Base-by-base conservation (phyloP, 2,329 filamentous ascomycete genomes). In the Pyricularia grisea region DNA sequence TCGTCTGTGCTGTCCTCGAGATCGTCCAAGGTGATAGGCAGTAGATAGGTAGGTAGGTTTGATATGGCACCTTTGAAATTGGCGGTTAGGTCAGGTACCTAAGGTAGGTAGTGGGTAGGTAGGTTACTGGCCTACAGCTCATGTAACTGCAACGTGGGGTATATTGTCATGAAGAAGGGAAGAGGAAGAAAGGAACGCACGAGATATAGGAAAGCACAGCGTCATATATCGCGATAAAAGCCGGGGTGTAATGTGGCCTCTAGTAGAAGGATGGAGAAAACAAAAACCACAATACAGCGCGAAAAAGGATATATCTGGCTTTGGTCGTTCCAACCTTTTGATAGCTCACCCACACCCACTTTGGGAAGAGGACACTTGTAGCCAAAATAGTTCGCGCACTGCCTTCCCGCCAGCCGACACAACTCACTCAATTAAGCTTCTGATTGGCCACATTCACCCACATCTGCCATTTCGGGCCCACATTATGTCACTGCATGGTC, bases 301-400 rank as follows among this genome's bases (percentile, higher is more conserved):
- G 58, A 23, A 25, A 61, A 25, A 4, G n/a, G 42, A 55, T n/a
- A 61, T 61, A 61, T 61, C 58, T 61, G 58, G 58, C 58, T 61
- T 61, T 61, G 58, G 23, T 61, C 23, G 23, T 23, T 61, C 58
- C 25, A 25, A 61, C 58, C 25, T 61, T 27, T 61, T 61, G 58
- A 61, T 25, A 27, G 23, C 25, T 61, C 58, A 27, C 58, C 58
- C 58, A 27, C 58, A 25, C n/a, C 58, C 58, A 61, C 58, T 61
- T 61, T 25, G 58, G 55, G 58, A 61, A 61, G 58, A 61, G 58
- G 58, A 61, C 58, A 61, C 58, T 61, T 61, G 58, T 61, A 61
- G 58, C 23, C 58, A 61, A 61, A 61, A 61, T 61, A 61, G 58
- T 27, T 61, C 58, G 7, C 25, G 58, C 58, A 61, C 42, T 55